phyloP scores from a whole-genome alignment of 192 early-diverging fungal genomes.

The Allomyces macrogynus region DNA sequence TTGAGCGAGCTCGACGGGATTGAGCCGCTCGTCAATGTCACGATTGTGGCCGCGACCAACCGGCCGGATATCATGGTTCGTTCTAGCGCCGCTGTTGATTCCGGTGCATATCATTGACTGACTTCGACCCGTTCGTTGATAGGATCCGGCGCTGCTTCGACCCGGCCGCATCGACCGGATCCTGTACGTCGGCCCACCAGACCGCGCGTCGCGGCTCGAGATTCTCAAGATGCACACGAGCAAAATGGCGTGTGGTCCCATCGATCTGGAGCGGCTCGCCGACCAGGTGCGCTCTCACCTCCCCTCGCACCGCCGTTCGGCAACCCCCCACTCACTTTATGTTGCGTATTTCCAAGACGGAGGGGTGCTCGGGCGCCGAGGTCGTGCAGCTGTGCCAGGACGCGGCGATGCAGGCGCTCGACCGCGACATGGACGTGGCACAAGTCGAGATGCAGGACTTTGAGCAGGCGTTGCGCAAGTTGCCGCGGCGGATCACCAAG shows the following conservation, averaged over 20 bases:
- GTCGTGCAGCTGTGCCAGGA: slow-evolving; percentile 81
- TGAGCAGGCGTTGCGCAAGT: slow-evolving; percentile 26
- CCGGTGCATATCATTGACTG: no score
- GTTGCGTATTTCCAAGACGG: no score
- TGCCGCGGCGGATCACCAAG: slow-evolving; percentile 57
- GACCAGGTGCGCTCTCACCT: slow-evolving; percentile 14
- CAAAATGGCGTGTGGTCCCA: slow-evolving; percentile 46
- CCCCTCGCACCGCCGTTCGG: neutral
- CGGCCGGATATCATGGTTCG: slow-evolving; percentile 80
- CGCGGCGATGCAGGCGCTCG: slow-evolving; percentile 79
- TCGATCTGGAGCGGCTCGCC: slow-evolving; percentile 47
- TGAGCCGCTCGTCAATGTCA: slow-evolving; percentile 85
- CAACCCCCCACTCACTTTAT: no score
- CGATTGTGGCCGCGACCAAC: slow-evolving; percentile 92
- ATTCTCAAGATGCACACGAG: slow-evolving; percentile 59
- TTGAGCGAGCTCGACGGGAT: slow-evolving; percentile 90
- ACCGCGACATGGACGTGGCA: slow-evolving; percentile 35
- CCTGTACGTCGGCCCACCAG: slow-evolving; percentile 82
- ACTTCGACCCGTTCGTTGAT: neutral
- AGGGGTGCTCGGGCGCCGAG: slow-evolving; percentile 90
- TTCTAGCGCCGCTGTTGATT: neutral
- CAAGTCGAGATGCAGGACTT: slow-evolving; percentile 43
- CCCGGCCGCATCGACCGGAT: slow-evolving; percentile 91
- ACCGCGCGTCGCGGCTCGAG: slow-evolving; percentile 43
- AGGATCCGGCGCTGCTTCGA: slow-evolving; percentile 76